Conservation (phyloP, 2,329 filamentous ascomycete genomes). For the Colletotrichum trifolii region DNA sequence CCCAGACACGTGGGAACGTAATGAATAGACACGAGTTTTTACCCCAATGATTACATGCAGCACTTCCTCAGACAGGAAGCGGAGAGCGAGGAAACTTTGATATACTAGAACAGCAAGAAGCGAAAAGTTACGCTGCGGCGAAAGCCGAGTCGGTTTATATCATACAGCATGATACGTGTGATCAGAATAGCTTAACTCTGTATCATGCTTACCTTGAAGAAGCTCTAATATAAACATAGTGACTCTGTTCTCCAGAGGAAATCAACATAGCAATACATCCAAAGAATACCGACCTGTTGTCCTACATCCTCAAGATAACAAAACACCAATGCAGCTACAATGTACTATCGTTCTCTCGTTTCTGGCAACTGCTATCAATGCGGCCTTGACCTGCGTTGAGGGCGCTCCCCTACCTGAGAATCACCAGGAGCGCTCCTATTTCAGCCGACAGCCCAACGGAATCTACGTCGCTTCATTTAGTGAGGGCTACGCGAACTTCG, state of each 20-base stretch:
- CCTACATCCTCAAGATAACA: background rate
- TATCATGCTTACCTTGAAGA: background rate
- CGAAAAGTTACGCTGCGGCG: background rate
- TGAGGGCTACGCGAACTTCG: background rate
- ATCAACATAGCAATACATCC: background rate
- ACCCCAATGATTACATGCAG: no score
- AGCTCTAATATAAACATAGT: background rate
- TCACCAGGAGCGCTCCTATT: background rate
- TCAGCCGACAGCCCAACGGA: slow-evolving; percentile 1
- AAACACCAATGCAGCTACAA: background rate
- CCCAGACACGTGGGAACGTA: no score
- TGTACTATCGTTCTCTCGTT: background rate
- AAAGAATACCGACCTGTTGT: background rate
- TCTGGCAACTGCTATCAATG: slow-evolving; percentile 1
- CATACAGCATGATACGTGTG: no score
- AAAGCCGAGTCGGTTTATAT: background rate
- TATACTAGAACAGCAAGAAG: background rate
- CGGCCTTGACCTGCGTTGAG: background rate
- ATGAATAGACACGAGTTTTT: no score
- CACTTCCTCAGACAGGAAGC: no score
- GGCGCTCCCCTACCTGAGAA: background rate
- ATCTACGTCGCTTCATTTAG: background rate
- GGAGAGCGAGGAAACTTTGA: no score
- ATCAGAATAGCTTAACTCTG: background rate
- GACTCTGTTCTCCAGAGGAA: background rate